Evolutionary conservation across 441 rosid species (phyloP).

Genomic region (Eruca vesicaria): DNA sequence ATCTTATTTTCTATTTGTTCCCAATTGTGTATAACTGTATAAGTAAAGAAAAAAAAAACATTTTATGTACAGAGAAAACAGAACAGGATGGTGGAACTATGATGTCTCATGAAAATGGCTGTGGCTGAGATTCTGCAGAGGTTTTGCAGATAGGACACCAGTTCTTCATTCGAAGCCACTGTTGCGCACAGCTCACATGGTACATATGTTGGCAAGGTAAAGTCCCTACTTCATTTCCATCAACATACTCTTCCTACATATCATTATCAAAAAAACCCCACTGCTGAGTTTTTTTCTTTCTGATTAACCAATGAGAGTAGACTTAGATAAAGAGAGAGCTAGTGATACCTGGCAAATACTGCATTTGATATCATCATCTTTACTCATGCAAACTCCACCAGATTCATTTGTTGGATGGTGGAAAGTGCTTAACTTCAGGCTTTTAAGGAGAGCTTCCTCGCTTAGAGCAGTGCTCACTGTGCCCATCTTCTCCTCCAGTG

Average conservation of each 20-base stretch:
- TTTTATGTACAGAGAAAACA: conserved; percentile 28
- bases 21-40: conserved; percentile 19
- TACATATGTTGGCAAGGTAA: conserved; percentile 72
- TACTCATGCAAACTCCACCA: conserved; percentile 42
- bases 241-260: conserved; percentile 82
- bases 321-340: not conserved
- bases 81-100: not conserved
- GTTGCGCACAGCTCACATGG: conserved; percentile 63
- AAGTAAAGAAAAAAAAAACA: not conserved
- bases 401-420: conserved; percentile 32
- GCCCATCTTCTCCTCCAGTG: conserved; percentile 97
- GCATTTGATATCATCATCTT: conserved; percentile 64
- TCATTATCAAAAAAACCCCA: not conserved
- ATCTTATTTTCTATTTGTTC: conserved; percentile 27
- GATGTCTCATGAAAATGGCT: conserved; percentile 26
- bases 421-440: conserved; percentile 48
- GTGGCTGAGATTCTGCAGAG: conserved; percentile 45
- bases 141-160: conserved; percentile 97
- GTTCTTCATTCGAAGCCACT: conserved; percentile 89
- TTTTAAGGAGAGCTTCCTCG: conserved; percentile 75
- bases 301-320: not conserved
- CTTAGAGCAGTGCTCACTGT: conserved; percentile 89
- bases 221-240: conserved; percentile 74
- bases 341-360: conserved; percentile 79
- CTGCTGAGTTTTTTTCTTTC: not conserved